Evolutionary conservation across 2,329 filamentous ascomycete species (phyloP).

Genomic region (Thielaviopsis ethacetica): DNA sequence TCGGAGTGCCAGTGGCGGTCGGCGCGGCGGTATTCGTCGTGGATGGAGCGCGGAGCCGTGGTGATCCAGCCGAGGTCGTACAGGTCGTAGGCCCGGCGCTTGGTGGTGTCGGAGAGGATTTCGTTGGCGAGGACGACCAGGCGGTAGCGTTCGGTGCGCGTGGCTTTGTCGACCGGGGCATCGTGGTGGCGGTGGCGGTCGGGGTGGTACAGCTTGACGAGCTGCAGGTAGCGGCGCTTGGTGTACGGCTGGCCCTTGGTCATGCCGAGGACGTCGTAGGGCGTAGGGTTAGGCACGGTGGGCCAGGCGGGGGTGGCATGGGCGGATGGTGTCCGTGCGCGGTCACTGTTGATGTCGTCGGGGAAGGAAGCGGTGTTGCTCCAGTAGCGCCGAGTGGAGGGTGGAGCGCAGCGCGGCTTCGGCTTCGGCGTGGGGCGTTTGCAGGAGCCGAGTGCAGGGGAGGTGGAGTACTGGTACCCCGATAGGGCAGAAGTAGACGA

Average conservation of each 20-base stretch:
- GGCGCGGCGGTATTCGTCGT: constrained; percentile 21
- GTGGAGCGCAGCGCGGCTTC: neutral
- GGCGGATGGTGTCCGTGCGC: neutral
- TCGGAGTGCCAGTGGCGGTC: constrained; percentile 32
- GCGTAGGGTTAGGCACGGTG: constrained; percentile 42
- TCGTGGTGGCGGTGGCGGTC: constrained; percentile 38
- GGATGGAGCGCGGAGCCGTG: constrained; percentile 33
- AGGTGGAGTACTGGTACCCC: neutral
- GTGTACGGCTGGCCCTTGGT: constrained; percentile 46
- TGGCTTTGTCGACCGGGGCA: constrained; percentile 7
- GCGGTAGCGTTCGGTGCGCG: constrained; percentile 74
- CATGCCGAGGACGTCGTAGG: constrained; percentile 71
- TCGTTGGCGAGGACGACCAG: constrained; percentile 77
- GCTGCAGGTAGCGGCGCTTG: constrained; percentile 71
- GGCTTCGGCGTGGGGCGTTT: neutral
- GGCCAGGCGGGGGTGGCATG: constrained; percentile 26
- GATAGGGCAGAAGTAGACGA: neutral
- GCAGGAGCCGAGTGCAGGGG: neutral
- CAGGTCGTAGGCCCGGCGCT: constrained; percentile 65
- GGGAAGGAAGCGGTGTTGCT: neutral
- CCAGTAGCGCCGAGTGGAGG: neutral
- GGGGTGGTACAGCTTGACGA: constrained; percentile 93
- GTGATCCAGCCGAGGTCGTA: constrained; percentile 68
- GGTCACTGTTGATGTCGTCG: neutral
- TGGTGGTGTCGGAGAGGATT: constrained; percentile 66